Percentiles rank a stretch among this genome's conserved stretches.
Evolutionary conservation across 306 rosid genomes (phyloP).

Genomic region (Cucumis sativus): DNA sequence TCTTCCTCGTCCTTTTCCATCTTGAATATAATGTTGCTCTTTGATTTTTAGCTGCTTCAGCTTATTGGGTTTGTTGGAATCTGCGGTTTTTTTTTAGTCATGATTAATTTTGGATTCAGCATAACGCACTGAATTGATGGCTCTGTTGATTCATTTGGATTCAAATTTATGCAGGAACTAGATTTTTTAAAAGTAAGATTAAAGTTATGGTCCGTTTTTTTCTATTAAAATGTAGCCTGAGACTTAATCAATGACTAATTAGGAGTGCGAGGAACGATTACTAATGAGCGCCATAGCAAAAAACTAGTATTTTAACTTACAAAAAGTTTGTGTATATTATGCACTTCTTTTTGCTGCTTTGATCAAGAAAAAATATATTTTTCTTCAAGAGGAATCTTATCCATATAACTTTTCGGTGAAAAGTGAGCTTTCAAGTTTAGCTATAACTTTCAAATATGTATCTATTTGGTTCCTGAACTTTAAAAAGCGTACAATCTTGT

Average conservation of each 20-base stretch:
- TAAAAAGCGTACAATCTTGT: too few relatives aligned
- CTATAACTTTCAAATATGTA: too few relatives aligned
- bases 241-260: not conserved
- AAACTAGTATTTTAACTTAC: not conserved
- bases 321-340: not conserved
- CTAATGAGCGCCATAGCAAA: not conserved
- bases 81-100: not conserved
- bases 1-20: too few relatives aligned
- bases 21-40: not conserved
- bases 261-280: not conserved
- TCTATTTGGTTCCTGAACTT: too few relatives aligned
- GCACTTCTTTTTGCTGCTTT: not conserved
- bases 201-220: not conserved
- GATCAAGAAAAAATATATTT: too few relatives aligned
- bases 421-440: too few relatives aligned
- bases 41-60: not conserved
- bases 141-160: not conserved
- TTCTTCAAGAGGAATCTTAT: not conserved
- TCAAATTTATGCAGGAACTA: not conserved
- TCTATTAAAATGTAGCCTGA: not conserved
- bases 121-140: not conserved
- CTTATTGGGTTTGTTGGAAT: not conserved
- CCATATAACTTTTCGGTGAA: not conserved
- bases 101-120: not conserved
- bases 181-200: not conserved